Evolutionary conservation across 2,329 filamentous ascomycete species (phyloP).

Genomic region (Aphanocladium album): DNA sequence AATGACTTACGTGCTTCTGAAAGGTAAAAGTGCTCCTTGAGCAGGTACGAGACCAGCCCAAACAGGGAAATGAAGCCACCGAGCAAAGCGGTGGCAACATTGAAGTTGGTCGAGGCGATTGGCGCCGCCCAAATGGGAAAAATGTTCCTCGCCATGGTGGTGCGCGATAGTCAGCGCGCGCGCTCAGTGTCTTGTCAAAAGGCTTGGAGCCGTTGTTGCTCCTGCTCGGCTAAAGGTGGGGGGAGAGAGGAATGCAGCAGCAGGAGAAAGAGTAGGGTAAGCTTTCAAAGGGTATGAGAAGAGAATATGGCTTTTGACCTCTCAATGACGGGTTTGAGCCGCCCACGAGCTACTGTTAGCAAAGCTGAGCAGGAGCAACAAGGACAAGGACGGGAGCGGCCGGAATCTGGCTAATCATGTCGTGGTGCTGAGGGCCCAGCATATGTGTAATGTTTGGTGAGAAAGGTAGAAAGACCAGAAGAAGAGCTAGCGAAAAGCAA

Average conservation of each 20-base stretch:
- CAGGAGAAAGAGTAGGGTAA: not conserved
- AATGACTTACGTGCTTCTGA: slow-evolving; percentile 73
- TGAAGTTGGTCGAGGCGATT: slow-evolving; percentile 69
- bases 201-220: not conserved
- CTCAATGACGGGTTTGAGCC: slow-evolving; percentile 7
- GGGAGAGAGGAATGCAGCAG: not conserved
- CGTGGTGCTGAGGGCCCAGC: slow-evolving; percentile 1
- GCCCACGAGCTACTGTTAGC: slow-evolving; percentile 15
- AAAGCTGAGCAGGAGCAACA: slow-evolving; percentile 11
- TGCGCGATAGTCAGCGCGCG: too few species aligned
- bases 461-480: not conserved
- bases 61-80: slow-evolving; percentile 90
- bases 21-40: slow-evolving; percentile 86
- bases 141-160: slow-evolving; percentile 9
- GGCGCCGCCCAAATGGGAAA: slow-evolving; percentile 26
- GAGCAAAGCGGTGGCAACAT: slow-evolving; percentile 72
- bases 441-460: not conserved
- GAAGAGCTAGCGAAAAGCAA: not conserved
- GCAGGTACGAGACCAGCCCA: slow-evolving; percentile 80
- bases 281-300: not conserved
- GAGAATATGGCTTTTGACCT: not conserved
- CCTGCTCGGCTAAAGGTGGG: not conserved
- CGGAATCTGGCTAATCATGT: slow-evolving; percentile 9
- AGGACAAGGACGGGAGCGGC: slow-evolving; percentile 3
- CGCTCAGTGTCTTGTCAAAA: not conserved